phyloP scores from a whole-genome alignment of 208 protist species.

The Leishmania aethiopica region DNA sequence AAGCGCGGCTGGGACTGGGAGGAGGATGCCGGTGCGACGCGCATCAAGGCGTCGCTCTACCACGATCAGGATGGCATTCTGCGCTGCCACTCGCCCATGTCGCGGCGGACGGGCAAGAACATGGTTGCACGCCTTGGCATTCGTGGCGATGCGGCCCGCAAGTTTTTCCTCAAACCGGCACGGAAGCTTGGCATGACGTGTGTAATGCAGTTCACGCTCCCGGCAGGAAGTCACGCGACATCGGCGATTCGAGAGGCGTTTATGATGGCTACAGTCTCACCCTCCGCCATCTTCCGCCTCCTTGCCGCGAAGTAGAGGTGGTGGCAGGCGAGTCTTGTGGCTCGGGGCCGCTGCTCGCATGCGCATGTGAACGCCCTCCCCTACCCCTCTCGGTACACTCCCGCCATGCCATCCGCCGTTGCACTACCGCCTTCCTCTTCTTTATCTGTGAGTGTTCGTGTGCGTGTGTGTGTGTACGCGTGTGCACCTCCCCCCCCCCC shows the following conservation, averaged over 20 bases:
- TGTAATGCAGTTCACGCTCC: conserved; percentile 65
- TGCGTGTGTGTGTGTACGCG: not conserved
- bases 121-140: conserved; percentile 70
- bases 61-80: conserved; percentile 77
- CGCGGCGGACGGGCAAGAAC: conserved; percentile 44
- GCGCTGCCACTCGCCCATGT: conserved; percentile 70
- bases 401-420: not conserved
- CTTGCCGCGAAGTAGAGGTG: conserved; percentile 7
- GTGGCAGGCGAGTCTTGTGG: too few relatives aligned
- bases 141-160: conserved; percentile 51
- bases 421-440: not conserved
- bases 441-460: not conserved
- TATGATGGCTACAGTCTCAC: conserved; percentile 71
- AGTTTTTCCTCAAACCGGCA: conserved; percentile 75
- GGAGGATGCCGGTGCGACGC: conserved; percentile 29
- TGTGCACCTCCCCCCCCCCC: not conserved
- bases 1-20: conserved; percentile 81
- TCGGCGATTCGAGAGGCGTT: conserved; percentile 77
- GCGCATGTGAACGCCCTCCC: not conserved
- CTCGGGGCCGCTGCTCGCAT: not conserved
- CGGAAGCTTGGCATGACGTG: conserved; percentile 70
- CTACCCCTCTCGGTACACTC: not conserved
- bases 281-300: conserved; percentile 57
- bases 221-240: conserved; percentile 62
- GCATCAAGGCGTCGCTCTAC: conserved; percentile 54